Percentiles rank a stretch among this genome's conserved stretches.
Evolutionary conservation across 73 alveolate genomes (phyloP).

Genomic region (Chromera velia): DNA sequence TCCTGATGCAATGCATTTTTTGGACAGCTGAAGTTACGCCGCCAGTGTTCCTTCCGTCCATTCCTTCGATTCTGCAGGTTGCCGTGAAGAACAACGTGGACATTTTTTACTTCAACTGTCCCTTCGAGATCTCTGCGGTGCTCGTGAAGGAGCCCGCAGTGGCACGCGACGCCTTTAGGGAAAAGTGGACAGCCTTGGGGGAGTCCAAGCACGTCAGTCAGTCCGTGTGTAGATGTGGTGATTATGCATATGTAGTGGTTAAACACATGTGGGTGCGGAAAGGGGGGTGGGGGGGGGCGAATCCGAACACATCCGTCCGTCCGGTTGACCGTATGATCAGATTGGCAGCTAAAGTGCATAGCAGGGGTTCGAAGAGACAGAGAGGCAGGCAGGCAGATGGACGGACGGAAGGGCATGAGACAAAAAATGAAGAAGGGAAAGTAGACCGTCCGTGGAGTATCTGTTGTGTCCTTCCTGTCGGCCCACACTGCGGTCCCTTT

Average conservation of each 20-base stretch:
- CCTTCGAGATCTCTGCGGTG: conserved; percentile 6
- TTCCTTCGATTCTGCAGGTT: too few species aligned
- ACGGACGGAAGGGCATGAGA: too few species aligned
- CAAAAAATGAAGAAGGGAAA: too few species aligned
- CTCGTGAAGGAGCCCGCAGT: background rate
- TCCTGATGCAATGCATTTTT: too few species aligned
- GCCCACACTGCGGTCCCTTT: too few species aligned
- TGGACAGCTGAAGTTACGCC: too few species aligned
- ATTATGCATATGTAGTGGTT: too few species aligned
- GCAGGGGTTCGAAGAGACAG: background rate
- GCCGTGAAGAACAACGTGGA: conserved; percentile 34
- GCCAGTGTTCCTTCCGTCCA: too few species aligned
- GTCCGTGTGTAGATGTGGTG: background rate
- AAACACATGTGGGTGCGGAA: too few species aligned
- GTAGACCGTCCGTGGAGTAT: too few species aligned
- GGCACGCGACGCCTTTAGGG: background rate
- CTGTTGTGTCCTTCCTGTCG: too few species aligned
- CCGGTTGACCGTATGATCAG: background rate
- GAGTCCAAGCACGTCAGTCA: background rate
- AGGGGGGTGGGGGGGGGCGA: background rate
- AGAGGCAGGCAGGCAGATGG: too few species aligned
- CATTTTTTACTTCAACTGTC: conserved; percentile 39
- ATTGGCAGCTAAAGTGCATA: background rate
- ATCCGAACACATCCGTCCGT: background rate
- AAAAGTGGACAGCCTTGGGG: background rate